These are phyloP conservation scores for Apiospora malaysiana DNA, from an alignment of 2,329 filamentous ascomycete genomes.

Conservation along the genomic window DNA sequence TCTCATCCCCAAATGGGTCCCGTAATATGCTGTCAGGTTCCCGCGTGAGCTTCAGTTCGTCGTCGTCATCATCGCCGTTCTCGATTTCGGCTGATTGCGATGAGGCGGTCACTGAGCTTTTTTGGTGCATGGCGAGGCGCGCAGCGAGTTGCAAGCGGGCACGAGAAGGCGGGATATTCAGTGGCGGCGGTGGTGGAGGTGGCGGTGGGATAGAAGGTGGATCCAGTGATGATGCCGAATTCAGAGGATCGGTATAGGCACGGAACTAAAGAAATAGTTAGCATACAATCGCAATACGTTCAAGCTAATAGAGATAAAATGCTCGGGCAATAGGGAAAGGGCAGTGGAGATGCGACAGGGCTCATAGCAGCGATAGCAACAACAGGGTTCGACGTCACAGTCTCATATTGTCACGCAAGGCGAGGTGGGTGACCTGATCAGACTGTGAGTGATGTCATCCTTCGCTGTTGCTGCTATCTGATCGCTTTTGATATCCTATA, in stretches of 20 bases:
- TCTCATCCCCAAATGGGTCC: slow-evolving; percentile 48
- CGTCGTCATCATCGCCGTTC: slow-evolving; percentile 48
- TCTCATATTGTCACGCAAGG: slow-evolving; percentile 16
- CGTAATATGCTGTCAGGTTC: slow-evolving; percentile 34
- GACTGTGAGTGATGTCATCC: slow-evolving; percentile 21
- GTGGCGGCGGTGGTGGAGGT: slow-evolving; percentile 73
- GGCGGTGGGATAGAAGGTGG: slow-evolving; percentile 65
- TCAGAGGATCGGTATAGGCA: slow-evolving; percentile 62
- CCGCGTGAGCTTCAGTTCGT: slow-evolving; percentile 32
- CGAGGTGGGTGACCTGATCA: slow-evolving; percentile 16
- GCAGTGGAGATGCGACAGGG: not conserved
- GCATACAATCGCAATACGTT: not conserved
- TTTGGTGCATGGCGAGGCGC: slow-evolving; percentile 77
- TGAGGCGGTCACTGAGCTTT: slow-evolving; percentile 57
- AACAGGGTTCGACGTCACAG: slow-evolving; percentile 18
- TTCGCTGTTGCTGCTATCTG: slow-evolving; percentile 22
- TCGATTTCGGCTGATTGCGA: slow-evolving; percentile 47
- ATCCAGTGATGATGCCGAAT: slow-evolving; percentile 54
- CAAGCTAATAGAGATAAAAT: not conserved
- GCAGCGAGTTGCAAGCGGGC: slow-evolving; percentile 91
- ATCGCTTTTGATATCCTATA: slow-evolving; percentile 23
- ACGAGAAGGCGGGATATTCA: slow-evolving; percentile 85
- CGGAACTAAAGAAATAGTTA: slow-evolving; percentile 54
- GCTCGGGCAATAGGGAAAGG: not conserved
- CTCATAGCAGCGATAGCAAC: slow-evolving; percentile 17